Evolutionary conservation across 2,329 filamentous ascomycete genomes (phyloP).

Genomic region (Cercospora nicotianae): DNA sequence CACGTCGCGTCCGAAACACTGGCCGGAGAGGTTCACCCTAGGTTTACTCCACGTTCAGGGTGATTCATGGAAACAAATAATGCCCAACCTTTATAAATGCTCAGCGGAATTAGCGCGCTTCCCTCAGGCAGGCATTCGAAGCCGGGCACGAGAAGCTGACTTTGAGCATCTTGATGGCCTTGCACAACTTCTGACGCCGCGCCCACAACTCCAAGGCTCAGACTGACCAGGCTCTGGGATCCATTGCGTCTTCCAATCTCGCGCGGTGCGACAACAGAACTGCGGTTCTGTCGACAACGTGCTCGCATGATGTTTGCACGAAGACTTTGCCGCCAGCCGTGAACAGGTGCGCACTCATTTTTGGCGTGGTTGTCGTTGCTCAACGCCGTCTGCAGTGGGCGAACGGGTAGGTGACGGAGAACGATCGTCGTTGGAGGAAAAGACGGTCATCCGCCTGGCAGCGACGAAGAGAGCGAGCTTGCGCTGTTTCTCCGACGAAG

Average conservation of each 20-base stretch:
- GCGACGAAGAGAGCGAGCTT: slow-evolving; percentile 42
- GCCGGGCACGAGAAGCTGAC: not conserved
- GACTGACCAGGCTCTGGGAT: not conserved
- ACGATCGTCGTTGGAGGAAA: not conserved
- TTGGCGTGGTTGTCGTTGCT: slow-evolving; percentile 11
- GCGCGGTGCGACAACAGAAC: not conserved
- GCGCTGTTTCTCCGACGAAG: slow-evolving; percentile 45
- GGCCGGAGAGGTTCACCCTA: not conserved
- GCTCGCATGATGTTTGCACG: not conserved
- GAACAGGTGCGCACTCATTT: not conserved
- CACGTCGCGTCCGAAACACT: not conserved
- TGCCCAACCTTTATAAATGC: not conserved
- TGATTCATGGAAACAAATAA: not conserved
- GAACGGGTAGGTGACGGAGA: not conserved
- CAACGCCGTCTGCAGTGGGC: not conserved
- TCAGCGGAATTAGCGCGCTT: not conserved
- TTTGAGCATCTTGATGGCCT: not conserved
- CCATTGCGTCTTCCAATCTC: not conserved
- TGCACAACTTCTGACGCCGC: too few species aligned
- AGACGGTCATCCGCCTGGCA: not conserved
- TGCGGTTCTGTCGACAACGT: not conserved
- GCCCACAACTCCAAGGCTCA: not conserved
- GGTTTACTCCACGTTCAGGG: not conserved
- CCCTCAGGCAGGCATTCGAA: not conserved
- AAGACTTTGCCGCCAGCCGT: not conserved